Evolutionary conservation across 305 asterid species (phyloP), one percentile per base, ranked within the genome.

Genomic region (Nicotiana rustica): DNA sequence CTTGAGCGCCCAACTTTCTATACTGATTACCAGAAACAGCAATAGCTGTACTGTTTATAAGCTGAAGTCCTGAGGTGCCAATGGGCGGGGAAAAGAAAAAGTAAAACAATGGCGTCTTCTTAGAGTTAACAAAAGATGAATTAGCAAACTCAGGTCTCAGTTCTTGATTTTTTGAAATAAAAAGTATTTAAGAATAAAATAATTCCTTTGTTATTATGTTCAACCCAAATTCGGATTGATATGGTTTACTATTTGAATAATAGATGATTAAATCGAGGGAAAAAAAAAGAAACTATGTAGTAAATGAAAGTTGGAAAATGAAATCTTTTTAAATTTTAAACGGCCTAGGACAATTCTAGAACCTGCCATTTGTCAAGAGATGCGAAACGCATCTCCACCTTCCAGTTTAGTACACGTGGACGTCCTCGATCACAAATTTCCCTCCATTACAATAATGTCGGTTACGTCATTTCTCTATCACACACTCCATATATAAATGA

Each of bases 361-460:
- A 77, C 3, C 33, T 56, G 49, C 52, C 52, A 56, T 56, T 76
- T 55, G 21, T 73, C 1, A 19, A 73, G 79, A 25, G 49, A 52
- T 1, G 64, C 47, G 52, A 62, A 79, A 60, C 29, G 15, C 80
- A 21, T 67, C 47, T 59, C 38, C 15, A 73, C 82, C 82, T 44
- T 19, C 66, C 60, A 65, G 8, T 80, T 65, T 10, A 8, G 18
- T 83, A 70, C 91, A 91, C 96, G 95, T 91, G 95, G 85, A 81
- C 89, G 92, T 88, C 19, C 36, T 41, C 41, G 90, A 91, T 92
- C 84, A 21, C 62, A 44, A 21, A 5, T 73, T 77, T 71, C 80
- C 56, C 79, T 76, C 78, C 85, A 82, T 18, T 83, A 44, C 87
- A 80, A 70, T 83, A 21, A 71, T 31, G 89, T 86, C 91, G 85